These are phyloP conservation scores for Trypanosoma platydactyli DNA, from an alignment of 208 protist species.

Conservation along the genomic window DNA sequence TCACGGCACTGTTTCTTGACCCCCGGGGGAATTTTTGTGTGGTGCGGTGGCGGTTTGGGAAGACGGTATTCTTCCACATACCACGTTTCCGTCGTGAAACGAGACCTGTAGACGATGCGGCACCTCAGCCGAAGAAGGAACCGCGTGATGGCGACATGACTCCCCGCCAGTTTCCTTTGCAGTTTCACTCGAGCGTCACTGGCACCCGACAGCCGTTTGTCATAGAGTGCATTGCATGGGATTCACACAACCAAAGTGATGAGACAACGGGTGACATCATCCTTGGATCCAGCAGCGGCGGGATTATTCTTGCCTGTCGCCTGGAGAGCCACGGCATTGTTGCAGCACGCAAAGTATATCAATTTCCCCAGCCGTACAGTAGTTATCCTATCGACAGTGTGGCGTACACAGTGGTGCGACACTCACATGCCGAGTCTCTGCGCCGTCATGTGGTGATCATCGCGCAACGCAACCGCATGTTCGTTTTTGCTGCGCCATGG, in stretches of 20 bases:
- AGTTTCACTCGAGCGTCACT: conserved; percentile 4
- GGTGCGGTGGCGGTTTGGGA: conserved; percentile 43
- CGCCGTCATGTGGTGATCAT: conserved; percentile 39
- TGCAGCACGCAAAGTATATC: conserved; percentile 28
- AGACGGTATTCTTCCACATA: conserved; percentile 45
- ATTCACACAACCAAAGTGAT: conserved; percentile 13
- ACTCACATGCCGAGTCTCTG: neutral
- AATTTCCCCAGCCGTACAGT: conserved; percentile 27
- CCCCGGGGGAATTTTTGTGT: conserved; percentile 47
- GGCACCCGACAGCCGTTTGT: conserved; percentile 7
- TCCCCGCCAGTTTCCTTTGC: conserved; percentile 11
- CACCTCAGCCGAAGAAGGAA: neutral
- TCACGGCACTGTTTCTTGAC: conserved; percentile 44
- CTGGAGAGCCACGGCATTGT: conserved; percentile 31
- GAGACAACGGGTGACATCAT: conserved; percentile 33
- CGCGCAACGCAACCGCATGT: conserved; percentile 33
- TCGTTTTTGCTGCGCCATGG: conserved; percentile 35
- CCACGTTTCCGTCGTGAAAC: conserved; percentile 10
- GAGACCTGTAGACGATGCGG: neutral
- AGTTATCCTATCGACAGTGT: conserved; percentile 22
- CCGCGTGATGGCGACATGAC: conserved; percentile 2
- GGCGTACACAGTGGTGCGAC: conserved; percentile 13
- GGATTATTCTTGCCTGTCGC: conserved; percentile 36
- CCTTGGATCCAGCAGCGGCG: conserved; percentile 36
- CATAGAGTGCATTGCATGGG: conserved; percentile 39